phyloP scores from a whole-genome alignment of 2,329 filamentous ascomycete species.

The Arthrobotrys sphaeroides region DNA sequence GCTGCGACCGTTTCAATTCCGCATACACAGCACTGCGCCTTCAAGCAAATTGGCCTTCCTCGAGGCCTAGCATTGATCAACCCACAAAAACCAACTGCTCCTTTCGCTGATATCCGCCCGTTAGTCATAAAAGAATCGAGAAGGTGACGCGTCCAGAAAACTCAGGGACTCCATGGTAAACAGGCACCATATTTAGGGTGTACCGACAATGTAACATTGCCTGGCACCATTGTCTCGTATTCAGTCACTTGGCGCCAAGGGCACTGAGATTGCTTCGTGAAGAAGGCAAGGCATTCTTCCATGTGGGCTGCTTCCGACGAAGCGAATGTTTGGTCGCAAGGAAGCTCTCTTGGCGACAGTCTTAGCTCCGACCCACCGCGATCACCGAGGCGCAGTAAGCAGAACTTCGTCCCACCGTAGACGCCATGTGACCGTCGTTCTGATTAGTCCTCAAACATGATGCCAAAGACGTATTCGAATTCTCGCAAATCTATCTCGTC shows the following conservation, averaged over 20 bases:
- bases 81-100: too few species aligned
- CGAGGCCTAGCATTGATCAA: neutral
- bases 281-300: neutral
- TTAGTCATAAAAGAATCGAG: slow-evolving; percentile 2
- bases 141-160: slow-evolving; percentile 11
- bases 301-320: slow-evolving; percentile 3
- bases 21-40: neutral
- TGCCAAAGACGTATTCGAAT: too few species aligned
- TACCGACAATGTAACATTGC: slow-evolving; percentile 14
- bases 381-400: slow-evolving; percentile 6
- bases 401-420: neutral
- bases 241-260: slow-evolving; percentile 6
- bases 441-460: neutral
- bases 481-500: neutral
- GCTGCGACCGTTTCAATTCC: neutral
- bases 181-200: neutral
- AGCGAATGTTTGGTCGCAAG: slow-evolving; percentile 1
- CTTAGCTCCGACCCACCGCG: neutral
- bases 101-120: neutral
- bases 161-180: neutral
- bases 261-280: neutral
- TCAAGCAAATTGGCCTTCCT: neutral
- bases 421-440: neutral
- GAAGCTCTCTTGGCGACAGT: neutral
- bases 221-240: neutral